A percentile compares a stretch with the other conserved stretches of the same genome.
These are phyloP conservation scores for Paramecium biaurelia DNA, from an alignment of 73 alveolate species.

Conservation along the genomic window DNA sequence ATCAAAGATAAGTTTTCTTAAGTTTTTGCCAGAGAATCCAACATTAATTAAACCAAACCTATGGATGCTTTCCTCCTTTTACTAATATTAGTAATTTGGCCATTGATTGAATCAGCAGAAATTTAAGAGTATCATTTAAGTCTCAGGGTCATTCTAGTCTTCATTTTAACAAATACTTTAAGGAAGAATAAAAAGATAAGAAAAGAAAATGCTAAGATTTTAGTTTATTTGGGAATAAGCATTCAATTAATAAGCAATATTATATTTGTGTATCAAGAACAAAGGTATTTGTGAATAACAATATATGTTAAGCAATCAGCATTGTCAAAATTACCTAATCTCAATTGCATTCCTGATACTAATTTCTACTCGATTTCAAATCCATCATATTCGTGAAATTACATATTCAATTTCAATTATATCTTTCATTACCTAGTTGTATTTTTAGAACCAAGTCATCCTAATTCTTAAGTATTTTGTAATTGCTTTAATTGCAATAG, in stretches of 20 bases:
- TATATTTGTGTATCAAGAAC: not conserved
- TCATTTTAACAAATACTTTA: not conserved
- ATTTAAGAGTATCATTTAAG: not conserved
- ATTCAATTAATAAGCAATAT: not conserved
- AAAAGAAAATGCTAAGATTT: not conserved
- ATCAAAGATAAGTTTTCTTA: not conserved
- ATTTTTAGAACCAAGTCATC: not conserved
- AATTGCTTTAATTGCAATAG: not conserved
- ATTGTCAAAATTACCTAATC: not conserved
- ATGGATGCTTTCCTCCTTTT: not conserved
- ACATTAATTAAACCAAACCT: not conserved
- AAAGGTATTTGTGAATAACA: not conserved
- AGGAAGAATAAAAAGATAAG: not conserved
- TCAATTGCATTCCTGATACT: not conserved
- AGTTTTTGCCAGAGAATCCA: not conserved
- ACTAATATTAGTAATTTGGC: not conserved
- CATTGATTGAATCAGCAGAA: not conserved
- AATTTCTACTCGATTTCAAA: not conserved
- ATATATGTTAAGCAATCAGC: not conserved
- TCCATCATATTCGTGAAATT: not conserved
- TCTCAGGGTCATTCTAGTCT: not conserved
- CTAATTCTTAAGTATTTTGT: not conserved
- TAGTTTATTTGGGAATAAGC: not conserved
- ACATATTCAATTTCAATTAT: not conserved
- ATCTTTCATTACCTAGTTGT: not conserved